These are phyloP conservation scores for Coniochaeta prunicola DNA, from an alignment of 2,329 filamentous ascomycete genomes.

Conservation along the genomic window DNA sequence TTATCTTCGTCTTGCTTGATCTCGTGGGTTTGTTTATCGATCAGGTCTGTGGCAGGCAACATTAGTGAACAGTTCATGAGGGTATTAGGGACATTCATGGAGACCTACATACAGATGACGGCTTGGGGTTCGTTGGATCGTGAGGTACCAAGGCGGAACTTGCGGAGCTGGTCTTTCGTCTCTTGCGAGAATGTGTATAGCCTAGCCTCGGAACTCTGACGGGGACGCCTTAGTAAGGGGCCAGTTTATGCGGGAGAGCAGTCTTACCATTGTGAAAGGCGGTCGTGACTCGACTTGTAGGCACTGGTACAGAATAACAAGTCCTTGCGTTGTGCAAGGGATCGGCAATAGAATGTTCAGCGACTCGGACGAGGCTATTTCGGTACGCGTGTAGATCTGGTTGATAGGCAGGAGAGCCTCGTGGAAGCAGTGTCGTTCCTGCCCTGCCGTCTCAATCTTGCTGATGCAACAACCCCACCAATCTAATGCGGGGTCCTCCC, in stretches of 20 bases:
- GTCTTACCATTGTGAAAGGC: background rate
- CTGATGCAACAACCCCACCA: background rate
- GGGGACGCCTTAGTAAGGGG: background rate
- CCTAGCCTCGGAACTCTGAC: constrained; percentile 59
- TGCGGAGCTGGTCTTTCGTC: constrained; percentile 83
- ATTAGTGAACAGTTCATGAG: background rate
- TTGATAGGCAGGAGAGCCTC: background rate
- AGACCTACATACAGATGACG: constrained; percentile 74
- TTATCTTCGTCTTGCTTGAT: constrained; percentile 77
- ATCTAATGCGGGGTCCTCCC: background rate
- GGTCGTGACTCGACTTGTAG: too few species aligned
- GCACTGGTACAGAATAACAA: too few species aligned
- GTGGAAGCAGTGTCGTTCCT: background rate
- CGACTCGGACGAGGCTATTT: background rate
- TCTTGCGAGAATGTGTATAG: constrained; percentile 90
- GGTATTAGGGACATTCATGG: background rate
- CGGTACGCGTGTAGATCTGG: background rate
- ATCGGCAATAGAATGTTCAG: background rate
- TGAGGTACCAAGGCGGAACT: constrained; percentile 89
- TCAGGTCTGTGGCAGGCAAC: constrained; percentile 52
- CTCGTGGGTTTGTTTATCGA: constrained; percentile 85
- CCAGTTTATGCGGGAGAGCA: background rate
- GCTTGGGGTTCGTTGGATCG: constrained; percentile 81
- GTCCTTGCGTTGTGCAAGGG: too few species aligned
- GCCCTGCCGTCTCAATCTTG: background rate